phyloP scores from a whole-genome alignment of 495 filamentous ascomycete genomes.

The Cairneyella variabilis region DNA sequence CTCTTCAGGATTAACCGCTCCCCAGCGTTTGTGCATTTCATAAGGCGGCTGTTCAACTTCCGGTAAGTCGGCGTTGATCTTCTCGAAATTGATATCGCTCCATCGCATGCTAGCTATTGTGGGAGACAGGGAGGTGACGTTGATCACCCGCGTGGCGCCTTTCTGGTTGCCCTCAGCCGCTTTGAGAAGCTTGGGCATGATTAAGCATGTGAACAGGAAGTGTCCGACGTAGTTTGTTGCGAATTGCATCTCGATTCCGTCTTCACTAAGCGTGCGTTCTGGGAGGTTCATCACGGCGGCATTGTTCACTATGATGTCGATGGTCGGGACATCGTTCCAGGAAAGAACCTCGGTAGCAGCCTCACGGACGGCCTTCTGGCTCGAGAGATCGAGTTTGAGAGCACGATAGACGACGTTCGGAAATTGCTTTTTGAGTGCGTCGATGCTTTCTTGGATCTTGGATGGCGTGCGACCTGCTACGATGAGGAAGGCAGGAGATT shows the following conservation, averaged over 20 bases:
- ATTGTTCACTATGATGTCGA: conserved; percentile 68
- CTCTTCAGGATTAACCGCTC: conserved; percentile 31
- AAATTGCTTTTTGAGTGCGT: conserved; percentile 30
- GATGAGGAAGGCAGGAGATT: conserved; percentile 39
- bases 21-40: conserved; percentile 26
- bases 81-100: conserved; percentile 2
- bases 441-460: conserved; percentile 36
- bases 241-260: conserved; percentile 52
- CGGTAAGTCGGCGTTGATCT: not conserved
- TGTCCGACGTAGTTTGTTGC: conserved; percentile 58
- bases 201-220: conserved; percentile 50
- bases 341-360: conserved; percentile 36
- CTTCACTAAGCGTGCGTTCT: conserved; percentile 33
- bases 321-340: conserved; percentile 19
- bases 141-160: conserved; percentile 35
- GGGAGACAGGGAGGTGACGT: conserved; percentile 38
- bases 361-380: conserved; percentile 38
- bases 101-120: conserved; percentile 1
- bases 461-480: conserved; percentile 35
- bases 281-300: conserved; percentile 59
- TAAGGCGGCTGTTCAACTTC: conserved; percentile 29
- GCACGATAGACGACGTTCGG: conserved; percentile 36
- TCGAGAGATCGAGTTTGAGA: conserved; percentile 41
- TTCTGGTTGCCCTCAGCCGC: conserved; percentile 26
- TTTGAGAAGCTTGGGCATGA: conserved; percentile 36